Percentiles rank a stretch among this genome's conserved stretches.
Conservation (phyloP, 2,329 filamentous ascomycete genomes). For the Aspergillus aculeatinus region DNA sequence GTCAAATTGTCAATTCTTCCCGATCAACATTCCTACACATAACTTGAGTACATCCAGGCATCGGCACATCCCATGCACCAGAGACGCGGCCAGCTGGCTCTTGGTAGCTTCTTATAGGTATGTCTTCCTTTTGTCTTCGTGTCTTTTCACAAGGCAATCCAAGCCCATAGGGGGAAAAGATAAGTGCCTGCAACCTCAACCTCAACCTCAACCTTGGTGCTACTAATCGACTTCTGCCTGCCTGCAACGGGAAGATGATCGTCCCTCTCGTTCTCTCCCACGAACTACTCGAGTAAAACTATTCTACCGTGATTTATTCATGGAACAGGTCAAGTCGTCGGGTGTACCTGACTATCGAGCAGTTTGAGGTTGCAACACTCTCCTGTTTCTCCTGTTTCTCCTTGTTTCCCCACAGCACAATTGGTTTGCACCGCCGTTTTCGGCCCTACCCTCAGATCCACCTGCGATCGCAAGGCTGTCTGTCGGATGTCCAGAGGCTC, state of each 20-base stretch:
- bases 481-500: too few relatives aligned
- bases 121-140: background rate
- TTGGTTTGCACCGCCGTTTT: background rate
- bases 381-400: background rate
- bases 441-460: background rate
- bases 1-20: background rate
- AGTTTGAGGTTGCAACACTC: background rate
- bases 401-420: background rate
- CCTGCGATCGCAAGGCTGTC: background rate
- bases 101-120: background rate
- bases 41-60: too few relatives aligned
- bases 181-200: background rate
- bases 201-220: background rate
- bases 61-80: too few relatives aligned
- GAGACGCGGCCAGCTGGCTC: too few relatives aligned
- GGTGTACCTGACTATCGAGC: background rate
- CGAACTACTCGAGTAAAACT: too few relatives aligned
- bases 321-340: background rate
- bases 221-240: background rate
- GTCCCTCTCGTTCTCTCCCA: background rate
- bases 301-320: background rate
- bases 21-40: background rate
- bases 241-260: background rate
- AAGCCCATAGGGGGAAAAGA: background rate
- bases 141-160: background rate